Evolutionary conservation across 371 early-diverging fungal genomes (phyloP).

Genomic region (Mortierella sp.): DNA sequence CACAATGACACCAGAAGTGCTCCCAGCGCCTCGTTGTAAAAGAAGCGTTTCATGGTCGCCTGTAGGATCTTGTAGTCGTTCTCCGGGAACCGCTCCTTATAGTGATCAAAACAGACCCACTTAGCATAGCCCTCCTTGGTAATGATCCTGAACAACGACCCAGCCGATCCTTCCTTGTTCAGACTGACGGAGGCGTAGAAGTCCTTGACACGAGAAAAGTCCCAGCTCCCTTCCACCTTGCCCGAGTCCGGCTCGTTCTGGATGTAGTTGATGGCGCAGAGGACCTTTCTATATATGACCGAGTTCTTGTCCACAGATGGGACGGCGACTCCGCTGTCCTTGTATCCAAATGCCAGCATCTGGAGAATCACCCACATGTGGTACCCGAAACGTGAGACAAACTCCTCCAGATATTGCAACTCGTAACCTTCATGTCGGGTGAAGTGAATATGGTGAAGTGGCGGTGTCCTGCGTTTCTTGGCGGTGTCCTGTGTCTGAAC

Average conservation of each 20-base stretch:
- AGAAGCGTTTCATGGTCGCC: conserved; percentile 23
- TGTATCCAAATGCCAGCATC: conserved; percentile 23
- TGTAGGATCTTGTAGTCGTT: conserved; percentile 27
- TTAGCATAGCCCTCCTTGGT: conserved; percentile 27
- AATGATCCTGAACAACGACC: conserved; percentile 25
- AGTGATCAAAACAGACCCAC: conserved; percentile 38
- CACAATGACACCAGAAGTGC: conserved; percentile 20
- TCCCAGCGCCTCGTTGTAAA: conserved; percentile 30
- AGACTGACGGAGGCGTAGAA: conserved; percentile 18
- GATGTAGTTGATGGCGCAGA: conserved; percentile 16
- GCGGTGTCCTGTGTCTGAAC: not conserved
- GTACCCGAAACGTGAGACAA: conserved; percentile 26
- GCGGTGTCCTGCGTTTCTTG: conserved; percentile 2
- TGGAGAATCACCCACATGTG: conserved; percentile 27
- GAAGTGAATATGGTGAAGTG: conserved; percentile 29
- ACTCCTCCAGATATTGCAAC: conserved; percentile 20
- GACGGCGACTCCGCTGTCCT: conserved; percentile 21
- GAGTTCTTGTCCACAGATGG: conserved; percentile 11
- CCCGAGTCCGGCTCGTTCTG: conserved; percentile 27
- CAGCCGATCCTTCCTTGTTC: conserved; percentile 23
- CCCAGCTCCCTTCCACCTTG: conserved; percentile 31
- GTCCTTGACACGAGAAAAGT: conserved; percentile 26
- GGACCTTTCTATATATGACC: conserved; percentile 1
- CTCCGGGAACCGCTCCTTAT: conserved; percentile 26
- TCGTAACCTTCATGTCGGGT: conserved; percentile 35